Conservation (phyloP, 2,329 filamentous ascomycete species). For the Cytospora piceicola region DNA sequence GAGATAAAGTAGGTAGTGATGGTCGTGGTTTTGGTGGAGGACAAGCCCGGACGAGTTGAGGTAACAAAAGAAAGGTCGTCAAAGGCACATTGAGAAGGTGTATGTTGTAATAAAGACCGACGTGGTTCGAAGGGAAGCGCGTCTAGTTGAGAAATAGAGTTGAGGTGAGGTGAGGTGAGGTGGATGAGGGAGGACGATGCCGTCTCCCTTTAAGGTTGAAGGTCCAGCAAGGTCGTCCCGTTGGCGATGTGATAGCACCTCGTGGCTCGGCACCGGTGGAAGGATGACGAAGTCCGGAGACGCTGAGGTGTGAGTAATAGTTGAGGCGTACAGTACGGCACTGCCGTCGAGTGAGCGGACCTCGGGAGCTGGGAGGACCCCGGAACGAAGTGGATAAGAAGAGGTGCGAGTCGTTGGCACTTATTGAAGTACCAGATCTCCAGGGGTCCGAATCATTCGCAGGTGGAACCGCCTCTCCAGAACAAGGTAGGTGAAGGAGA, state of each 20-base stretch:
- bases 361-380: conserved; percentile 33
- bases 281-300: conserved; percentile 22
- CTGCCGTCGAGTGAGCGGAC: conserved; percentile 28
- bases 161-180: background rate
- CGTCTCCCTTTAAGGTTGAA: conserved; percentile 11
- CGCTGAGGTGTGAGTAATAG: conserved; percentile 27
- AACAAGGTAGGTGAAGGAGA: conserved; percentile 51
- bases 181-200: conserved; percentile 22
- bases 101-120: conserved; percentile 29
- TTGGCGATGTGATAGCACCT: conserved; percentile 13
- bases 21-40: conserved; percentile 36
- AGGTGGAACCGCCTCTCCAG: conserved; percentile 41
- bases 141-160: conserved; percentile 6
- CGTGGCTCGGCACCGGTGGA: conserved; percentile 8
- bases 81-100: conserved; percentile 32
- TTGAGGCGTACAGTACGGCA: conserved; percentile 25
- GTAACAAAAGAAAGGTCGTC: conserved; percentile 39
- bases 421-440: conserved; percentile 45
- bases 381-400: conserved; percentile 38
- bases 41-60: conserved; percentile 38
- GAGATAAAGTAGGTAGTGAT: conserved; percentile 38
- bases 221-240: conserved; percentile 23
- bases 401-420: conserved; percentile 38
- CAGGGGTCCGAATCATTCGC: conserved; percentile 48
- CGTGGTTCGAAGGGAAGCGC: conserved; percentile 11